Evolutionary conservation across 129 eudicot genomes (phyloP), one percentile per base, ranked within the genome.

Genomic region (Saussurea involucrata): DNA sequence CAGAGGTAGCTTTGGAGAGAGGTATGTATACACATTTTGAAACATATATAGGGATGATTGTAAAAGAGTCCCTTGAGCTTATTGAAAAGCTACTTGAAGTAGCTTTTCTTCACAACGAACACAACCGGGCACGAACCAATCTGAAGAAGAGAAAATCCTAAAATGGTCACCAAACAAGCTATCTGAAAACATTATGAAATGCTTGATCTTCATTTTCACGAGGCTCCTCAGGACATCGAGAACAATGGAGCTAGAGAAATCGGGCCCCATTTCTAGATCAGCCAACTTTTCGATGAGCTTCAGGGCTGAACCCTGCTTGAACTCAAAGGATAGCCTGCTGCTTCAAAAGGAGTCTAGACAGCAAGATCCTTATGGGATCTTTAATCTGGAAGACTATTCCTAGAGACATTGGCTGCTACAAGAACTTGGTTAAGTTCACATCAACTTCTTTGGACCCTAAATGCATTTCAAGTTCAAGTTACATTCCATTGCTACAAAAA

Each of bases 361-460:
- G 37, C 97, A 91, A 82, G 97, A 95, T 73, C 98, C 97, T 1
- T 95, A 95, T 29, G 90, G 90, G 33, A 89, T 95, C 49, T 95
- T 95, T 55, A 77, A 92, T 68, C 77, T 82, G n/a, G 98, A 92
- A 80, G 97, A 85, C 49, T 1, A 80, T 91, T 58, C 92, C 96
- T 27, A 91, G 98, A 70, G 97, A 95, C 82, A 92, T 95, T 84
- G 98, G 98, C 1, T 92, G 92, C 78, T 95, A 91, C 79, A 95
- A 95, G 87, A 92, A 92, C 83, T 86, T 95, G 91, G 94, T 92
- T 68, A 82, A 87, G 76, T 95, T 95, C 79, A 83, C 94, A 49
- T 87, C 97, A 24, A 86, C 78, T 60, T 91, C 92, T 21, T 75
- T 95, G 81, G 97, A 95, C 69, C 90, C 97, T n/a, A 95, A 91